Evolutionary conservation across 108 stramenopile genomes (phyloP).

Genomic region (Cyclotella atomus): DNA sequence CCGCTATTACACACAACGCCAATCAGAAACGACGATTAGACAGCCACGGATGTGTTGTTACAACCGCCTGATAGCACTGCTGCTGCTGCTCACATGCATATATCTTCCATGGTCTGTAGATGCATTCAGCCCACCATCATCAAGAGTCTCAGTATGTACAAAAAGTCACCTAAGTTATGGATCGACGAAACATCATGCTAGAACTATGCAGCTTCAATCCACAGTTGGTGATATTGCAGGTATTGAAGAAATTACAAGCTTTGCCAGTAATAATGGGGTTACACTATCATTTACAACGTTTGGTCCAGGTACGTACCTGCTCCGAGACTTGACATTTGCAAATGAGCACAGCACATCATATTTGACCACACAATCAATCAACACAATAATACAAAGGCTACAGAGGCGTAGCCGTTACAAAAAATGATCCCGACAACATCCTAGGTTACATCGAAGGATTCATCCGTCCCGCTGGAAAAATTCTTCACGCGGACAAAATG

Average conservation of each 20-base stretch:
- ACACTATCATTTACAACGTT: constrained; percentile 62
- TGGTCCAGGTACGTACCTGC: too few relatives aligned
- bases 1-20: too few relatives aligned
- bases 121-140: not conserved
- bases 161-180: not conserved
- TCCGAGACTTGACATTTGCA: too few relatives aligned
- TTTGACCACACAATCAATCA: too few relatives aligned
- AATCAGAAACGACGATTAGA: too few relatives aligned
- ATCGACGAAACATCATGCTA: not conserved
- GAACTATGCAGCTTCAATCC: not conserved
- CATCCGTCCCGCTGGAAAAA: constrained; percentile 62
- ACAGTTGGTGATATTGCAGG: not conserved
- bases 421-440: constrained; percentile 54
- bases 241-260: constrained; percentile 42
- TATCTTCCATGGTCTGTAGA: too few relatives aligned
- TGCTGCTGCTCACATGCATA: too few relatives aligned
- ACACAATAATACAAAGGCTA: too few relatives aligned
- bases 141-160: not conserved
- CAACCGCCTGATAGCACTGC: too few relatives aligned
- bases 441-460: constrained; percentile 86
- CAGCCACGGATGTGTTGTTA: too few relatives aligned
- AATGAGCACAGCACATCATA: too few relatives aligned
- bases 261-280: constrained; percentile 51
- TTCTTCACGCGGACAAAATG: constrained; percentile 87
- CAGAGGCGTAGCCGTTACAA: constrained; percentile 71